These are phyloP conservation scores for Oryza punctata DNA, from an alignment of 176 grass and related monocot genomes.

Conservation along the genomic window DNA sequence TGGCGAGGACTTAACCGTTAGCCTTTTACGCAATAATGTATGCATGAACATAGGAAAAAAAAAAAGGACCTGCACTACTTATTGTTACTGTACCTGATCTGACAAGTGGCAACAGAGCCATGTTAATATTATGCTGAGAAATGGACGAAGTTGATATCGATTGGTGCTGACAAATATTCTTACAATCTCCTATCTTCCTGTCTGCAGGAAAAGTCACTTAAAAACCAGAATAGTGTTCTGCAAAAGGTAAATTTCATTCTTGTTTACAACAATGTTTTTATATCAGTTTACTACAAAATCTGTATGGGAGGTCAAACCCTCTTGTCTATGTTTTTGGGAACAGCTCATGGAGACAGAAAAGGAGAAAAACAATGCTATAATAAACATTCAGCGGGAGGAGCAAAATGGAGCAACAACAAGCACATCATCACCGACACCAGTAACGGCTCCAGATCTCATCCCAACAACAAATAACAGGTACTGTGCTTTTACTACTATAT, in stretches of 20 bases:
- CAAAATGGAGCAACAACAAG: conserved; percentile 39
- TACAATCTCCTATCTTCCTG: not conserved
- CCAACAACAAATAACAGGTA: conserved; percentile 58
- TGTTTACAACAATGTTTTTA: not conserved
- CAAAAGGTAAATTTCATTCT: conserved; percentile 47
- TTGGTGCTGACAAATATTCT: not conserved
- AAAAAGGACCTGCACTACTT: not conserved
- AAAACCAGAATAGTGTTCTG: conserved; percentile 55
- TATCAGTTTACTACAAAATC: not conserved
- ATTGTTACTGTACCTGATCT: not conserved
- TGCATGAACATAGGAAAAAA: not conserved
- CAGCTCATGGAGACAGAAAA: conserved; percentile 52
- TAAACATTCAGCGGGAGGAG: conserved; percentile 26
- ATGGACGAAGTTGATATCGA: not conserved
- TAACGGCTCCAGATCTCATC: conserved; percentile 29
- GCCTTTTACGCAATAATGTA: not conserved
- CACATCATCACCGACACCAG: conserved; percentile 23
- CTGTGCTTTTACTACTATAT: conserved; percentile 1
- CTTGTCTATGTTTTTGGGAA: conserved; percentile 30
- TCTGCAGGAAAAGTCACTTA: conserved; percentile 71
- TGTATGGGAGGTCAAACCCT: conserved; percentile 1
- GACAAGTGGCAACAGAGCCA: not conserved
- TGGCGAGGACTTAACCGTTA: not conserved
- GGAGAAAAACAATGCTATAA: conserved; percentile 39
- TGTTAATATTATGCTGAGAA: not conserved